Evolutionary conservation across 2,329 filamentous ascomycete genomes (phyloP).

Genomic region (Cladophialophora chaetospira): DNA sequence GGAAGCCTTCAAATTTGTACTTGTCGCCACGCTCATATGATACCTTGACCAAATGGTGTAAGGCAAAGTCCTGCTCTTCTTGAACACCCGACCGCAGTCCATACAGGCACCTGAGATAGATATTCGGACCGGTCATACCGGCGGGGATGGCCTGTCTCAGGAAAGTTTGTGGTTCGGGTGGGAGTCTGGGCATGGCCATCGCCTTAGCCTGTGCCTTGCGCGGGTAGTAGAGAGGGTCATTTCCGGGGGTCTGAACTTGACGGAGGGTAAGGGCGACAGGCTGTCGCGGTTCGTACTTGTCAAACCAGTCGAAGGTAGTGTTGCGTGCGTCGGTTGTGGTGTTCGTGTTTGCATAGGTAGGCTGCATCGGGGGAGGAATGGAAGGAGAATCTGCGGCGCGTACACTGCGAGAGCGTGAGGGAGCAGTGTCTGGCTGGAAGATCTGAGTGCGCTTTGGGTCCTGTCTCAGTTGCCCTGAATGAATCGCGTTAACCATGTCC

Average conservation of each 20-base stretch:
- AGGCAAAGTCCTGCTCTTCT: conserved; percentile 85
- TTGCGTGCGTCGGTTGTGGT: conserved; percentile 53
- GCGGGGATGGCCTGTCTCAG: conserved; percentile 31
- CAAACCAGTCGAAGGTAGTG: conserved; percentile 45
- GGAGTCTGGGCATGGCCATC: conserved; percentile 9
- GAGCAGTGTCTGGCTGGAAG: conserved; percentile 76
- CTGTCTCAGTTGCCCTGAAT: conserved; percentile 60
- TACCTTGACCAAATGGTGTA: conserved; percentile 93
- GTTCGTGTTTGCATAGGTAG: conserved; percentile 42
- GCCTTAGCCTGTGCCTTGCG: conserved; percentile 43
- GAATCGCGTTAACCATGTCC: conserved; percentile 11
- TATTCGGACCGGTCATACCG: conserved; percentile 77
- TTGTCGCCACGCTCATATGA: conserved; percentile 94
- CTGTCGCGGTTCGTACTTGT: conserved; percentile 69
- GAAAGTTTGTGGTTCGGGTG: conserved; percentile 23
- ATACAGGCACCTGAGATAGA: conserved; percentile 85
- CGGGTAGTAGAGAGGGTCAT: conserved; percentile 68
- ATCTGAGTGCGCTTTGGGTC: conserved; percentile 82
- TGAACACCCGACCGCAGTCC: conserved; percentile 77
- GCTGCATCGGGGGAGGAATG: conserved; percentile 32
- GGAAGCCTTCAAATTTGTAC: conserved; percentile 91
- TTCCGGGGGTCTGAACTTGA: conserved; percentile 73
- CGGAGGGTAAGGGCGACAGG: conserved; percentile 67
- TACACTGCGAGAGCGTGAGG: conserved; percentile 62
- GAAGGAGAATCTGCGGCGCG: conserved; percentile 50